Evolutionary conservation across 2,329 filamentous ascomycete genomes (phyloP).

Genomic region (Colletotrichum graminicola): DNA sequence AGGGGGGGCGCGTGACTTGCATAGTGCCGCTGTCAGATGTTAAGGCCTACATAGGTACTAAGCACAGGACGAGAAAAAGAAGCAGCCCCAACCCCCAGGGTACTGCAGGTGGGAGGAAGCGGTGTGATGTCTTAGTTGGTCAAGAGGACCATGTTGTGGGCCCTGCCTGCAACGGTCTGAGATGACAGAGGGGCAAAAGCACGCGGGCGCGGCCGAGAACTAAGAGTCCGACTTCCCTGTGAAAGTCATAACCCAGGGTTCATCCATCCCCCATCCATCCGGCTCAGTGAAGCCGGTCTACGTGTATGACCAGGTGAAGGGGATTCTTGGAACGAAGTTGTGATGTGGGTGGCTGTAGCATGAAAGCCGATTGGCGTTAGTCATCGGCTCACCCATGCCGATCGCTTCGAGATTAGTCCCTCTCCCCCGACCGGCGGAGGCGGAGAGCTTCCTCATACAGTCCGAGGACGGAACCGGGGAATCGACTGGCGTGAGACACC

Average conservation of each 20-base stretch:
- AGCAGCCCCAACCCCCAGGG: neutral
- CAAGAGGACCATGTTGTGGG: neutral
- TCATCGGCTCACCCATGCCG: conserved; percentile 12
- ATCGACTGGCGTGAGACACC: neutral
- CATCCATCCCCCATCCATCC: conserved; percentile 25
- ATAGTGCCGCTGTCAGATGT: conserved; percentile 41
- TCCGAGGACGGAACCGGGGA: neutral
- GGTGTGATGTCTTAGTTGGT: conserved; percentile 27
- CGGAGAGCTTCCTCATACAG: conserved; percentile 1
- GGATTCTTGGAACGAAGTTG: conserved; percentile 25
- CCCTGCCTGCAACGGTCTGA: neutral
- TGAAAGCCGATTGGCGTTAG: conserved; percentile 35
- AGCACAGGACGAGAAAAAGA: conserved; percentile 1
- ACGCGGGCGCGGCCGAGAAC: too few species aligned
- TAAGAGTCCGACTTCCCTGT: neutral
- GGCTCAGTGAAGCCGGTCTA: conserved; percentile 14
- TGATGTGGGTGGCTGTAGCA: conserved; percentile 21
- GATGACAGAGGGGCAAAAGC: neutral
- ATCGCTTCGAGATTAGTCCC: conserved; percentile 5
- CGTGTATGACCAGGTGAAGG: conserved; percentile 6
- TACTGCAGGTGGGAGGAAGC: conserved; percentile 17
- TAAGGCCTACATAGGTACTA: conserved; percentile 1
- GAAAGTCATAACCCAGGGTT: conserved; percentile 17
- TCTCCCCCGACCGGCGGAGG: neutral
- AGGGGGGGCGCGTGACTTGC: conserved; percentile 24